These are phyloP conservation scores for Neophaeococcomyces aloes DNA, from an alignment of 2,329 filamentous ascomycete genomes.

Conservation along the genomic window DNA sequence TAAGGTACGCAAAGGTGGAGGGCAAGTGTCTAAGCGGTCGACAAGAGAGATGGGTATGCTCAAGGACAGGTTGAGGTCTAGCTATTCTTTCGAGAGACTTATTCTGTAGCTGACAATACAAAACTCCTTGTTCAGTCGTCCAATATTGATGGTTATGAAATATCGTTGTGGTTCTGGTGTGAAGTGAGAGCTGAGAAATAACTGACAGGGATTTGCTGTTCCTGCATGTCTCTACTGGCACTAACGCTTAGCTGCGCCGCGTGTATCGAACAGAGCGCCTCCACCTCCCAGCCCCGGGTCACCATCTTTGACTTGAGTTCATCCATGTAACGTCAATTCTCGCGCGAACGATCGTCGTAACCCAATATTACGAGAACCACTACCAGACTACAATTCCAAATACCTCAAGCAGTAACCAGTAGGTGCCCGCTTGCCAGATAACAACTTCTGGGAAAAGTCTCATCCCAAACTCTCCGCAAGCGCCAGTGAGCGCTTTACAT, in stretches of 20 bases:
- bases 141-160: too few relatives aligned
- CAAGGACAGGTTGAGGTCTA: slow-evolving; percentile 66
- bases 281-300: not conserved
- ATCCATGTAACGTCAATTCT: not conserved
- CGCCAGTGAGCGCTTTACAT: too few relatives aligned
- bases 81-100: slow-evolving; percentile 67
- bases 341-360: too few relatives aligned
- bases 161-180: not conserved
- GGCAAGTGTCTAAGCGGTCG: slow-evolving; percentile 59
- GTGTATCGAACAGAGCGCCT: not conserved
- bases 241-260: not conserved
- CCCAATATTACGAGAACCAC: not conserved
- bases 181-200: not conserved
- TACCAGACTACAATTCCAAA: not conserved
- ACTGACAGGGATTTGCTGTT: not conserved
- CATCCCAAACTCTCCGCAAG: too few relatives aligned
- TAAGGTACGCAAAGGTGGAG: slow-evolving; percentile 51
- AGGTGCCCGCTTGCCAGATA: not conserved
- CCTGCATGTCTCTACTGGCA: not conserved
- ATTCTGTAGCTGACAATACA: slow-evolving; percentile 13
- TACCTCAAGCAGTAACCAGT: not conserved
- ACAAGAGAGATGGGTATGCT: slow-evolving; percentile 65
- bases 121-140: too few relatives aligned
- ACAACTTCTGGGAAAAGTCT: too few relatives aligned
- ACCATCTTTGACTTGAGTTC: not conserved